phyloP scores from a whole-genome alignment of 805 yeast genomes.

The Debaryomyces prosopidis region DNA sequence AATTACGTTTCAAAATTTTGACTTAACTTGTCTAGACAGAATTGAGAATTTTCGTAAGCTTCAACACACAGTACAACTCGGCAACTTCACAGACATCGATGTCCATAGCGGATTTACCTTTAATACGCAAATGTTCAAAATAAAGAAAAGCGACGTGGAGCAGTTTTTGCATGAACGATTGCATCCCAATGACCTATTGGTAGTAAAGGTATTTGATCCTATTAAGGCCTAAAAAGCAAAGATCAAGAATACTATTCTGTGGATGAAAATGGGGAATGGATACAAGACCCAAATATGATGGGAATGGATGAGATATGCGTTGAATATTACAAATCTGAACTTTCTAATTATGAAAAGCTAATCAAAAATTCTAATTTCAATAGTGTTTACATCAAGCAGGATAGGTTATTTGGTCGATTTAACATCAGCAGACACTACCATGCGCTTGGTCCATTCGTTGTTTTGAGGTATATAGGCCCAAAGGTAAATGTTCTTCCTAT shows the following conservation, averaged over 20 bases:
- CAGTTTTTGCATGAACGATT: neutral
- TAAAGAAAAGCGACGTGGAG: neutral
- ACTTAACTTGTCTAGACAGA: neutral
- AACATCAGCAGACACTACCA: neutral
- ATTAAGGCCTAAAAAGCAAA: neutral
- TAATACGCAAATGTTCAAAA: neutral
- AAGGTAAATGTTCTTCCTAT: neutral
- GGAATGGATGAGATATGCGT: neutral
- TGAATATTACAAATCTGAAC: neutral
- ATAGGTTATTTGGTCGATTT: neutral
- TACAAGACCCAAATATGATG: neutral
- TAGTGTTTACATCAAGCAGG: neutral
- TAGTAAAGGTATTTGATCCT: constrained; percentile 2
- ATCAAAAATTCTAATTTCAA: neutral
- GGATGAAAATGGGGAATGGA: no score
- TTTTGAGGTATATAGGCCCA: neutral
- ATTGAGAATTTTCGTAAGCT: neutral
- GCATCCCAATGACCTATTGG: neutral
- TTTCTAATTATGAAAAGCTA: neutral
- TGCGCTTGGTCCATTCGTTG: neutral
- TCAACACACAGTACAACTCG: neutral
- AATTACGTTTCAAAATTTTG: neutral
- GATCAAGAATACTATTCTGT: no score
- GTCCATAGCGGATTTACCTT: neutral
- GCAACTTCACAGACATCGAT: neutral